Conservation (phyloP, 495 filamentous ascomycete species). For the Penicillium desertorum region DNA sequence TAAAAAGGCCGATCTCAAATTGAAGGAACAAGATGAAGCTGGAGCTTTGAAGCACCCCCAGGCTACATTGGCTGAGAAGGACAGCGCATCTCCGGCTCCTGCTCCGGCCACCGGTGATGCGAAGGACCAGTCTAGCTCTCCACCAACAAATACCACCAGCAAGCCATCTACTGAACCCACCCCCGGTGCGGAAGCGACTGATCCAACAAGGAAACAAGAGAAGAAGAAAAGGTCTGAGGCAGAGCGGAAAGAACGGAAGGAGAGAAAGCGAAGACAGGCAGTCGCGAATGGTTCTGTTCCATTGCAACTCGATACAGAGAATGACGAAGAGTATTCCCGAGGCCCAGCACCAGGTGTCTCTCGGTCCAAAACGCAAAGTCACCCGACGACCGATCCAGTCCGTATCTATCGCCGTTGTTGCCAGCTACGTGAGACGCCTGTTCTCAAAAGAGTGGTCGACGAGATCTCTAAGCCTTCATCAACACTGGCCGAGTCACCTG, state of each 20-base stretch:
- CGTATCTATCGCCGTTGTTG: constrained; percentile 95
- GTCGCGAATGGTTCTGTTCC: constrained; percentile 81
- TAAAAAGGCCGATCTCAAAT: constrained; percentile 57
- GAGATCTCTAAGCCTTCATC: constrained; percentile 73
- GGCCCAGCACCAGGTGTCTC: constrained; percentile 19
- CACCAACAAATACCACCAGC: constrained; percentile 4
- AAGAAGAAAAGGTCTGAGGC: constrained; percentile 91
- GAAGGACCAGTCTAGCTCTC: constrained; percentile 4
- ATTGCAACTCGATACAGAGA: constrained; percentile 67
- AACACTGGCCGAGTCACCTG: constrained; percentile 57
- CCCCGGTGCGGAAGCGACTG: constrained; percentile 42
- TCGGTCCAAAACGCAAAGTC: constrained; percentile 56
- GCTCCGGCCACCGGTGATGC: constrained; percentile 2
- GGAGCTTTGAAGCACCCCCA: constrained; percentile 65
- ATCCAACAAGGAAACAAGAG: constrained; percentile 71
- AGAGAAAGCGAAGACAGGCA: constrained; percentile 73
- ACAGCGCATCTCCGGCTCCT: constrained; percentile 23
- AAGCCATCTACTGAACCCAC: constrained; percentile 29
- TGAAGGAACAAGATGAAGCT: constrained; percentile 67
- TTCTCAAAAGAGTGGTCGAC: constrained; percentile 82
- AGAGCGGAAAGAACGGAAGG: constrained; percentile 81
- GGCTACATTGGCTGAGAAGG: constrained; percentile 57
- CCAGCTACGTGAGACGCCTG: constrained; percentile 85
- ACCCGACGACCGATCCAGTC: constrained; percentile 85
- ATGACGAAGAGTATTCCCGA: constrained; percentile 47